Evolutionary conservation across 441 rosid species (phyloP).

Genomic region (Gossypium armourianum): DNA sequence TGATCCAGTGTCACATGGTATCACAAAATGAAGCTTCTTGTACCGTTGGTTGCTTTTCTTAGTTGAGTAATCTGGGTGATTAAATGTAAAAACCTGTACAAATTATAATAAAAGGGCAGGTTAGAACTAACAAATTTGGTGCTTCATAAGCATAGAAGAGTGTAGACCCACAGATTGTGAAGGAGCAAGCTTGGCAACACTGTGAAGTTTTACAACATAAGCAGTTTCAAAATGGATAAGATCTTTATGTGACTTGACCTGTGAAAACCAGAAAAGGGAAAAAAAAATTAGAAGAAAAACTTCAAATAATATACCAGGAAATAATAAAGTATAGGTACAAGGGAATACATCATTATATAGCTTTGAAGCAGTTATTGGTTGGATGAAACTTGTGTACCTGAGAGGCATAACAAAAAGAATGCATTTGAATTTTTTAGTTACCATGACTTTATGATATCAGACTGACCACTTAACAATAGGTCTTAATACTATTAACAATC

Average conservation of each 20-base stretch:
- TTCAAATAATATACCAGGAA: background rate
- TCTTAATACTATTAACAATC: background rate
- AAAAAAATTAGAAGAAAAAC: conserved; percentile 12
- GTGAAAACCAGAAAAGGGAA: conserved; percentile 23
- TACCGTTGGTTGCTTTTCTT: conserved; percentile 58
- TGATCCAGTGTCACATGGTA: conserved; percentile 65
- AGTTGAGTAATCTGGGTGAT: conserved; percentile 59
- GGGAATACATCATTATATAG: conserved; percentile 65
- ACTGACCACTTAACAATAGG: background rate
- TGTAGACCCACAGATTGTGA: conserved; percentile 59
- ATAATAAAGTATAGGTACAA: conserved; percentile 6
- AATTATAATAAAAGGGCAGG: background rate
- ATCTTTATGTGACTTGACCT: conserved; percentile 87
- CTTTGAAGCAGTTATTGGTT: conserved; percentile 82
- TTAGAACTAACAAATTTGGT: background rate
- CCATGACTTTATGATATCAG: background rate
- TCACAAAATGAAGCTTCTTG: conserved; percentile 60
- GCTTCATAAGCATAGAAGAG: conserved; percentile 7
- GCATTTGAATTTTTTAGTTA: background rate
- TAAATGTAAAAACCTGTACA: conserved; percentile 71
- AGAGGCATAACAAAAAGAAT: background rate
- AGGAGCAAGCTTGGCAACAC: conserved; percentile 73
- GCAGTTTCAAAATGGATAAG: conserved; percentile 85
- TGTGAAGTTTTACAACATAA: conserved; percentile 88
- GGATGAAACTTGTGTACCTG: conserved; percentile 95